Conservation (phyloP, 2,329 filamentous ascomycete species). For the Aspergillus brasiliensis region DNA sequence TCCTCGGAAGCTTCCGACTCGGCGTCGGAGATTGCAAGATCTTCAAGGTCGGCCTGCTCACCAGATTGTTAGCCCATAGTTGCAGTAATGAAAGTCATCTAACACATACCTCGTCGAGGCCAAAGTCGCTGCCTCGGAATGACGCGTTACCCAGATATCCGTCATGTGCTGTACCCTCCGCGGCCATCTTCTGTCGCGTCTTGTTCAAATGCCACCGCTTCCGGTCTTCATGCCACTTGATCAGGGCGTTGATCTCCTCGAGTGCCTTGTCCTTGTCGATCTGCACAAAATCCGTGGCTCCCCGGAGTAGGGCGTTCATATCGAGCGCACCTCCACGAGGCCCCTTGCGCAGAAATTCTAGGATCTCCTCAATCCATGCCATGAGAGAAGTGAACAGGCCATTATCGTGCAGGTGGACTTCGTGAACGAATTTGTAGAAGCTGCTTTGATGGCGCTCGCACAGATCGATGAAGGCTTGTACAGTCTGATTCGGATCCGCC, state of each 20-base stretch:
- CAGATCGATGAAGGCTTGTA: slow-evolving; percentile 96
- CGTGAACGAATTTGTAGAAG: slow-evolving; percentile 98
- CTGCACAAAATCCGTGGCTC: slow-evolving; percentile 66
- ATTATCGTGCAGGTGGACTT: slow-evolving; percentile 95
- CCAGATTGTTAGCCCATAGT: not conserved
- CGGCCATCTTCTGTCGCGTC: slow-evolving; percentile 98
- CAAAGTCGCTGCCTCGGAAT: slow-evolving; percentile 85
- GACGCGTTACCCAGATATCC: slow-evolving; percentile 55
- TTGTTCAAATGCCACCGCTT: slow-evolving; percentile 99
- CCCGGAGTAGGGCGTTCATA: slow-evolving; percentile 90
- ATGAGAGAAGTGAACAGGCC: slow-evolving; percentile 95
- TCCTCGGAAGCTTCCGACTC: slow-evolving; percentile 65
- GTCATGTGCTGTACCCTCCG: slow-evolving; percentile 62
- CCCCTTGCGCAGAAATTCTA: slow-evolving; percentile 87
- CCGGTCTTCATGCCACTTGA: slow-evolving; percentile 89
- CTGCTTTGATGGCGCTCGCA: slow-evolving; percentile 94
- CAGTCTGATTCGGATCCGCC: slow-evolving; percentile 95
- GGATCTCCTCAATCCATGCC: slow-evolving; percentile 94
- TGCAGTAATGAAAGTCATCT: not conserved
- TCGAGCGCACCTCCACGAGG: slow-evolving; percentile 83
- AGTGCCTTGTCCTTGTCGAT: slow-evolving; percentile 74
- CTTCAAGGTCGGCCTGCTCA: slow-evolving; percentile 71
- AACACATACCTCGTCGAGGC: slow-evolving; percentile 69
- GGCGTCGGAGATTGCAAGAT: slow-evolving; percentile 78
- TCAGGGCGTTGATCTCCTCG: slow-evolving; percentile 78